Evolutionary conservation across 208 protist genomes (phyloP).

Genomic region (Trypanosoma mega): DNA sequence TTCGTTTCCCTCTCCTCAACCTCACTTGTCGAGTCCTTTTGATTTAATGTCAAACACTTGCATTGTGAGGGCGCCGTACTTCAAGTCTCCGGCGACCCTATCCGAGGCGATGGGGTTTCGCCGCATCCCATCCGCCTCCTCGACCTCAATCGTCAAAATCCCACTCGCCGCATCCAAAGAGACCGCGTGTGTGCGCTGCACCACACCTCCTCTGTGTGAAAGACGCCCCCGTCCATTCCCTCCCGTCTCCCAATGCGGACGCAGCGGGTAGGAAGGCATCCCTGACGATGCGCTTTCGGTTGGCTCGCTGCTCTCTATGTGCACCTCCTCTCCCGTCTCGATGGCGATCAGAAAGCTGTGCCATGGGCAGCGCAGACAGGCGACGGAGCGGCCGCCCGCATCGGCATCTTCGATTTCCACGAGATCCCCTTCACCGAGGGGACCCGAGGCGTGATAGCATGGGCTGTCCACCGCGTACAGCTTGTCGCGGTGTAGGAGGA

Average conservation of each 20-base stretch:
- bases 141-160: conserved; percentile 76
- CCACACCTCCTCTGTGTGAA: conserved; percentile 14
- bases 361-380: conserved; percentile 82
- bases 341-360: conserved; percentile 79
- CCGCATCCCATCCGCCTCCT: conserved; percentile 45
- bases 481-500: conserved; percentile 51
- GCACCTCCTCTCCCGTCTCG: conserved; percentile 67
- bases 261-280: conserved; percentile 39
- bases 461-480: conserved; percentile 82
- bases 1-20: background rate
- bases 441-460: conserved; percentile 82
- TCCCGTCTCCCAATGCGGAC: conserved; percentile 24
- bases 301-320: conserved; percentile 20
- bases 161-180: conserved; percentile 64
- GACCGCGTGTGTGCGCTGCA: conserved; percentile 73
- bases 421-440: conserved; percentile 77
- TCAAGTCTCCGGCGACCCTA: conserved; percentile 36
- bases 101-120: conserved; percentile 62
- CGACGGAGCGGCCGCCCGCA: conserved; percentile 21
- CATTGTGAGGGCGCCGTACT: conserved; percentile 85
- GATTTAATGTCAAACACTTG: conserved; percentile 85
- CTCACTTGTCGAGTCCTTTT: conserved; percentile 40
- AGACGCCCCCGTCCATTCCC: conserved; percentile 6
- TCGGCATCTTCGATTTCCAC: conserved; percentile 73
- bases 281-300: background rate